Evolutionary conservation across 139 green algal genomes (phyloP), one percentile per base, ranked within the genome.

Genomic region (Eudorina sp.): DNA sequence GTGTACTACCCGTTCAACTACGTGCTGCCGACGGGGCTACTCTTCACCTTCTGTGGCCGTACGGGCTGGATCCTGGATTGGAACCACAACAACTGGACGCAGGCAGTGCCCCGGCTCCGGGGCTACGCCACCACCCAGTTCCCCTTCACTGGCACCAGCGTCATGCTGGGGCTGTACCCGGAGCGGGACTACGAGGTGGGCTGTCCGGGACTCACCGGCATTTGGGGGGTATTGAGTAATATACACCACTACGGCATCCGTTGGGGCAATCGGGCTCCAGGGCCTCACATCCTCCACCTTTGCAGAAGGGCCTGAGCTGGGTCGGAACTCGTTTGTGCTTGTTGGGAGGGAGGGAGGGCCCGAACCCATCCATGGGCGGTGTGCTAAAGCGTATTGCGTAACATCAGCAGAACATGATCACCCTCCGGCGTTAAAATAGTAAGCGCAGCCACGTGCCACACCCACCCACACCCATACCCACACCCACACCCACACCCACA

Each of bases 1-100:
- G 85, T 88, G 41, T 92, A 90, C 84, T 92, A 92, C 69, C 89
- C 89, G 7, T 90, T 90, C 84, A 89, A 92, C 58, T 92, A 87
- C 48, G 53, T 90, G 0, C 53, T 92, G 55, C 89, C 89, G 11
- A 69, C 78, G 14, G 89, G 89, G 2, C 62, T 81, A 40, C 66
- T 92, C 46, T 92, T 90, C 78, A 90, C 72, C 55, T 92, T 88
- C 60, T 85, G 78, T 66, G 70, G 51, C 27, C 69, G 79, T 21
- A 46, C 43, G 41, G 84, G 89, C 66, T 81, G 27, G 16, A 88
- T 92, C 70, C 55, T 92, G 53, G 21, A 89, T 25, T 74, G 34
- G 45, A 66, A 8, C 34, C 36, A 18, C 58, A 85, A 85, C 58
- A 36, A 9, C 13, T 85, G 77, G 77, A 40, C 7, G 34, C 53